Percentiles rank a stretch among this genome's conserved stretches.
These are phyloP conservation scores for Diplosphaera chodatii DNA, from an alignment of 139 green algal species.

Conservation along the genomic window DNA sequence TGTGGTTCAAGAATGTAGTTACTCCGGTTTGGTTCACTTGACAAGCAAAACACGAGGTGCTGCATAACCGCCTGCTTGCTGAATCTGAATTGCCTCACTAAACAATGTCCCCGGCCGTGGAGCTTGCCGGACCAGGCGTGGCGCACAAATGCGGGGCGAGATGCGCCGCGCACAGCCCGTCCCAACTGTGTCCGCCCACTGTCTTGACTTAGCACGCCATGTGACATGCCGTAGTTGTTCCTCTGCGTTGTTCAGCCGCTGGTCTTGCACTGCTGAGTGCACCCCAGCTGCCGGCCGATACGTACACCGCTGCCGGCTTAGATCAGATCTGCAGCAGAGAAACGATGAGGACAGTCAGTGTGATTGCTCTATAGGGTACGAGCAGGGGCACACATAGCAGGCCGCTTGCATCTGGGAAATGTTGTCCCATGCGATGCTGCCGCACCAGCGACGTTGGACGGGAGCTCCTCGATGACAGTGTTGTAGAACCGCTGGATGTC, in stretches of 20 bases:
- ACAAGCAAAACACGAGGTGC: not conserved
- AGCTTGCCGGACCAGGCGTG: not conserved
- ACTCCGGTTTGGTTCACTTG: not conserved
- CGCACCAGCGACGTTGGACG: slow-evolving; percentile 87
- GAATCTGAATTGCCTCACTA: not conserved
- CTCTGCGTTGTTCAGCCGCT: no score
- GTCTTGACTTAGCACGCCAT: not conserved
- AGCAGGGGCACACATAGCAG: no score
- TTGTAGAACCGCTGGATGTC: slow-evolving; percentile 99
- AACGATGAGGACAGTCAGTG: no score
- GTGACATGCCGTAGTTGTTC: not conserved
- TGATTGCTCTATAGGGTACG: no score
- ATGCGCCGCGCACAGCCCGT: not conserved
- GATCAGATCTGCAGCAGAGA: not conserved
- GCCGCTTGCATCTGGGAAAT: no score
- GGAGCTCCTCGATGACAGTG: slow-evolving; percentile 97
- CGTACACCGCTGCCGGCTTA: not conserved
- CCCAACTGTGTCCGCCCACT: not conserved
- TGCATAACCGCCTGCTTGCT: not conserved
- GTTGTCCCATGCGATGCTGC: no score
- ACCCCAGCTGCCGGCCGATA: not conserved
- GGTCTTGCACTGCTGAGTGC: no score
- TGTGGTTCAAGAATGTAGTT: no score
- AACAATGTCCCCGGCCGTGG: not conserved
- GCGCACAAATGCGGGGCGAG: not conserved